These are phyloP conservation scores for Magnaporthales sp. DNA, from an alignment of 2,329 filamentous ascomycete species.

Conservation along the genomic window DNA sequence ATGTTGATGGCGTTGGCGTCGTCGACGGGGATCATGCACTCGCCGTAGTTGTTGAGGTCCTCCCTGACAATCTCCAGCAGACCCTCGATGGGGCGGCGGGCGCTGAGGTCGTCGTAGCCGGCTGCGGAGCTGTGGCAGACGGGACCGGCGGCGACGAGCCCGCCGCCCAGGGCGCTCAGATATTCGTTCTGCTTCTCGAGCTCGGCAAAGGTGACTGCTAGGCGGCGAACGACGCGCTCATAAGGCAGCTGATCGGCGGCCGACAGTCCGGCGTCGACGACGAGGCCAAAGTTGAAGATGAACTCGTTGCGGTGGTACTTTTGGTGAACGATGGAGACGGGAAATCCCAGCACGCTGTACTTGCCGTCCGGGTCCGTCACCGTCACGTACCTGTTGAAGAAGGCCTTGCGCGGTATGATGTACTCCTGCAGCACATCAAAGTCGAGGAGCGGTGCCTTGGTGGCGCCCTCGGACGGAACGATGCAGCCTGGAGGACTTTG, in stretches of 20 bases:
- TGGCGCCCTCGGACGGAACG: conserved; percentile 26
- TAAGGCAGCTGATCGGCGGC: conserved; percentile 66
- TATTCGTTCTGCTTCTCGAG: conserved; percentile 90
- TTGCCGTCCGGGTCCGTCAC: conserved; percentile 62
- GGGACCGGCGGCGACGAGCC: background rate
- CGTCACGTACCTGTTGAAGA: conserved; percentile 85
- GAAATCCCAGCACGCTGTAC: conserved; percentile 77
- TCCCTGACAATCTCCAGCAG: conserved; percentile 74
- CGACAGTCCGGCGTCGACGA: conserved; percentile 21
- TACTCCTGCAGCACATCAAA: conserved; percentile 85
- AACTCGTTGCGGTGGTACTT: conserved; percentile 90
- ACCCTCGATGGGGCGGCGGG: conserved; percentile 66
- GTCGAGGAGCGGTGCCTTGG: conserved; percentile 61
- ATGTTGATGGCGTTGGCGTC: conserved; percentile 93
- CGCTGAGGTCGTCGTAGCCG: conserved; percentile 16
- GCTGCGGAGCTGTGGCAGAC: conserved; percentile 17
- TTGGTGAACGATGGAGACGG: conserved; percentile 75
- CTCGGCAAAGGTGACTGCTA: conserved; percentile 77
- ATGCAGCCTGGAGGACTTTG: conserved; percentile 56
- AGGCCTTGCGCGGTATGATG: conserved; percentile 88
- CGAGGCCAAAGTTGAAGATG: conserved; percentile 95
- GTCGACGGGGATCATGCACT: conserved; percentile 97
- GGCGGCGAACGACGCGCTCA: conserved; percentile 75
- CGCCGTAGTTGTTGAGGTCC: conserved; percentile 92
- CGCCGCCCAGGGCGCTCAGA: conserved; percentile 38